Evolutionary conservation across 2,329 filamentous ascomycete species (phyloP).

Genomic region (Fusarium clavum): DNA sequence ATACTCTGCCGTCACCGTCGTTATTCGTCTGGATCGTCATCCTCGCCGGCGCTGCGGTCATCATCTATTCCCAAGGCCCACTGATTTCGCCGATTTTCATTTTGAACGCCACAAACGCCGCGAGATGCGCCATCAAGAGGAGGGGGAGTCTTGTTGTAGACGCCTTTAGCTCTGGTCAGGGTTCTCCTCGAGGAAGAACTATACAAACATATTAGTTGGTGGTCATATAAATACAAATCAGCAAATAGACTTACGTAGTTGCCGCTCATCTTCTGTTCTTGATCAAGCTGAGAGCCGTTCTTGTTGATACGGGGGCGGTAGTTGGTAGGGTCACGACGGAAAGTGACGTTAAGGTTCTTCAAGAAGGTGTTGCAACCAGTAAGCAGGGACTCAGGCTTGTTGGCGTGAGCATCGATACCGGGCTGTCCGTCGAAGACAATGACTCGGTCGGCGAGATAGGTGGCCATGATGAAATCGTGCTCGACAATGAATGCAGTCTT

Average conservation of each 20-base stretch:
- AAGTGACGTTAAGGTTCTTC: slow-evolving; percentile 96
- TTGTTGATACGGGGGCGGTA: slow-evolving; percentile 99
- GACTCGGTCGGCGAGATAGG: slow-evolving; percentile 85
- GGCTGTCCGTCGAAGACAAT: slow-evolving; percentile 98
- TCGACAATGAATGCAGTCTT: slow-evolving; percentile 99
- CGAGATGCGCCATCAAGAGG: slow-evolving; percentile 49
- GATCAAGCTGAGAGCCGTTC: slow-evolving; percentile 92
- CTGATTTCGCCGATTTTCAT: slow-evolving; percentile 50
- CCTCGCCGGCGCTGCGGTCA: slow-evolving; percentile 68
- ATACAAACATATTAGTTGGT: slow-evolving; percentile 26
- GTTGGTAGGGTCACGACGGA: slow-evolving; percentile 96
- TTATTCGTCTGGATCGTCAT: slow-evolving; percentile 74
- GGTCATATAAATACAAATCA: background rate
- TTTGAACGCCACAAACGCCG: slow-evolving; percentile 67
- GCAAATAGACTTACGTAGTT: slow-evolving; percentile 79
- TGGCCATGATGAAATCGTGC: slow-evolving; percentile 99
- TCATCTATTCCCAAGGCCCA: slow-evolving; percentile 55
- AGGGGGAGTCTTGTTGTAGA: slow-evolving; percentile 49
- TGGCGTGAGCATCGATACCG: slow-evolving; percentile 87
- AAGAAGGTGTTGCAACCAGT: slow-evolving; percentile 97
- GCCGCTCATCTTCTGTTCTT: slow-evolving; percentile 93
- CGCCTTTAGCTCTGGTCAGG: slow-evolving; percentile 65
- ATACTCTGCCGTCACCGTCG: slow-evolving; percentile 68
- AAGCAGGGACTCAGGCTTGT: slow-evolving; percentile 89
- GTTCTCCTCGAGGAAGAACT: slow-evolving; percentile 95